Percentiles rank a stretch among this genome's conserved stretches.
Evolutionary conservation across 148 eudicot species (phyloP).

Genomic region (Persicaria tinctoria): DNA sequence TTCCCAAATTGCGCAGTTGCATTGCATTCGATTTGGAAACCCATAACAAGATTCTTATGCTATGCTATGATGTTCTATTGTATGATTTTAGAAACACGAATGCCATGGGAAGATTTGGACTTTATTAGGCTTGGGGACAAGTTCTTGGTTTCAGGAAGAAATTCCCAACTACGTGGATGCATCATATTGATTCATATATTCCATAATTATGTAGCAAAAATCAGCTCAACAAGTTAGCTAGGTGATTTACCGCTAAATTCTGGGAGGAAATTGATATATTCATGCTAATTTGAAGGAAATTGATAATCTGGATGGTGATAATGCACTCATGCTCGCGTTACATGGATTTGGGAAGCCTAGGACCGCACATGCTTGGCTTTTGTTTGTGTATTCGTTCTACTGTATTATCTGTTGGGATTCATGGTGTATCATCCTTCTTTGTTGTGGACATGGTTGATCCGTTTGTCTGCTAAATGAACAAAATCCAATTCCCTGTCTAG

Average conservation of each 20-base stretch:
- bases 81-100: too few species aligned
- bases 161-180: too few species aligned
- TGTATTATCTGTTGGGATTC: background rate
- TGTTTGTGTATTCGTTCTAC: background rate
- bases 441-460: background rate
- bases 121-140: background rate
- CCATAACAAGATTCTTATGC: background rate
- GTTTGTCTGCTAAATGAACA: background rate
- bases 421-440: background rate
- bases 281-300: background rate
- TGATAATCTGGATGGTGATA: background rate
- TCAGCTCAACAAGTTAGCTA: background rate
- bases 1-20: background rate
- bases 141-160: background rate
- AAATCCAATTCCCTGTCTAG: background rate
- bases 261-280: background rate
- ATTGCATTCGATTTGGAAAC: background rate
- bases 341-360: too few species aligned
- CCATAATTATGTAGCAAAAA: background rate
- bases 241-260: background rate
- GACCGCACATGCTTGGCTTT: background rate
- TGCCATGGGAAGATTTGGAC: background rate
- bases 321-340: too few species aligned
- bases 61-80: background rate
- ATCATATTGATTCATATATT: too few species aligned